Percentiles rank a stretch among this genome's conserved stretches.
Conservation (phyloP, 441 rosid genomes). For the Populus hybrid region DNA sequence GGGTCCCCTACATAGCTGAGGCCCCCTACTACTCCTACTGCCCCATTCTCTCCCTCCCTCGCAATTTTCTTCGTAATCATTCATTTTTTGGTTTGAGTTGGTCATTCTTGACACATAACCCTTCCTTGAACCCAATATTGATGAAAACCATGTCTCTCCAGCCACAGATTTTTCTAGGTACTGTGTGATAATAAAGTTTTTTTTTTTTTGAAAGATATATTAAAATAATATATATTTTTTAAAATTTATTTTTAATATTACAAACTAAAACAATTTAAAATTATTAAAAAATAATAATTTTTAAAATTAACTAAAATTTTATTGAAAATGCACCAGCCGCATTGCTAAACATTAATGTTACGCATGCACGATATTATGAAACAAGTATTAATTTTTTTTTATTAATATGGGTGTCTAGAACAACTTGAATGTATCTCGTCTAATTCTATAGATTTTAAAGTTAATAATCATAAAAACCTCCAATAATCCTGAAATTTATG, state of each 20-base stretch:
- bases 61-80: background rate
- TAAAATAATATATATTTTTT: too few relatives aligned
- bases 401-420: accelerated
- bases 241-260: too few relatives aligned
- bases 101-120: background rate
- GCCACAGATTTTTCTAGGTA: background rate
- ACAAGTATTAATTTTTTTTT: too few relatives aligned
- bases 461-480: accelerated
- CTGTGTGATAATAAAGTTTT: too few relatives aligned
- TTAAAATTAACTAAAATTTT: too few relatives aligned
- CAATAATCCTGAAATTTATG: accelerated
- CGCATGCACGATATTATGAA: too few relatives aligned
- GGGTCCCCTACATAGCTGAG: slow-evolving; percentile 13
- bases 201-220: too few relatives aligned
- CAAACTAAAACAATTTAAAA: too few relatives aligned
- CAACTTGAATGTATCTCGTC: accelerated
- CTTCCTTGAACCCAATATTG: background rate
- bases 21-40: background rate
- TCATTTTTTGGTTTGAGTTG: background rate
- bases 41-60: background rate
- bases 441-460: accelerated
- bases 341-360: too few relatives aligned
- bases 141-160: background rate
- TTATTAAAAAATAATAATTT: too few relatives aligned
- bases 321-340: too few relatives aligned